Percentiles rank a stretch among this genome's conserved stretches.
phyloP scores from a whole-genome alignment of 2,329 filamentous ascomycete species.

The Fusarium multiceps region DNA sequence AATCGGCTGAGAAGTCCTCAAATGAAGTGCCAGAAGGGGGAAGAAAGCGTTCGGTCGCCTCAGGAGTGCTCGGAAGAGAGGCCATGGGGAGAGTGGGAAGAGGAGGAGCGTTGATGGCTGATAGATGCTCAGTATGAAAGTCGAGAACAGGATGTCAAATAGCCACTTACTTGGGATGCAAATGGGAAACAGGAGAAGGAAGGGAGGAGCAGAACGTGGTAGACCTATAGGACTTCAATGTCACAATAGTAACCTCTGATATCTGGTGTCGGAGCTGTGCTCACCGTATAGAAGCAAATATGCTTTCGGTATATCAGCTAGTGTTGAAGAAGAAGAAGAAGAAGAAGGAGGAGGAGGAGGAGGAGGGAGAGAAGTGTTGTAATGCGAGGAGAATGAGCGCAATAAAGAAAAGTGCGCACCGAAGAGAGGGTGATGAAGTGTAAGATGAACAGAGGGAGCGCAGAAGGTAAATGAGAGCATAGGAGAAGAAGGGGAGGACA shows the following conservation, averaged over 20 bases:
- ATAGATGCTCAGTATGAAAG: not conserved
- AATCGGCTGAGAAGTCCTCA: rapidly evolving
- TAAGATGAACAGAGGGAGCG: no score
- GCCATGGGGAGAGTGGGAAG: not conserved
- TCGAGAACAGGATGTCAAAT: not conserved
- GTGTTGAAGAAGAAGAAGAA: not conserved
- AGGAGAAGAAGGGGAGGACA: no score
- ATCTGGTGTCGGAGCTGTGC: not conserved
- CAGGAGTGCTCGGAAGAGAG: rapidly evolving
- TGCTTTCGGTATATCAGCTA: not conserved
- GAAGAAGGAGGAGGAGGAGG: no score
- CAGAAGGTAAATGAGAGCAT: no score
- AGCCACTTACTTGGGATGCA: not conserved
- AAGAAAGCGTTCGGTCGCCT: no score
- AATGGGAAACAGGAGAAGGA: not conserved
- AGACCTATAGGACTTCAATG: not conserved
- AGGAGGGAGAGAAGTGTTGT: no score
- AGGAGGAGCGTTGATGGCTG: not conserved
- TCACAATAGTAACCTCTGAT: not conserved
- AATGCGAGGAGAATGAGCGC: no score
- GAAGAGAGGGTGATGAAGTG: no score
- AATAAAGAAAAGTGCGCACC: no score
- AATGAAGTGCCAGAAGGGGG: no score
- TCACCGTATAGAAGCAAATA: rapidly evolving
- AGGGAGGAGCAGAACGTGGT: not conserved